A percentile compares a stretch with the other conserved stretches of the same genome.
These are phyloP conservation scores for Cystobasidium slooffiae DNA, from an alignment of 1,284 basidiomycete genomes.

Conservation along the genomic window DNA sequence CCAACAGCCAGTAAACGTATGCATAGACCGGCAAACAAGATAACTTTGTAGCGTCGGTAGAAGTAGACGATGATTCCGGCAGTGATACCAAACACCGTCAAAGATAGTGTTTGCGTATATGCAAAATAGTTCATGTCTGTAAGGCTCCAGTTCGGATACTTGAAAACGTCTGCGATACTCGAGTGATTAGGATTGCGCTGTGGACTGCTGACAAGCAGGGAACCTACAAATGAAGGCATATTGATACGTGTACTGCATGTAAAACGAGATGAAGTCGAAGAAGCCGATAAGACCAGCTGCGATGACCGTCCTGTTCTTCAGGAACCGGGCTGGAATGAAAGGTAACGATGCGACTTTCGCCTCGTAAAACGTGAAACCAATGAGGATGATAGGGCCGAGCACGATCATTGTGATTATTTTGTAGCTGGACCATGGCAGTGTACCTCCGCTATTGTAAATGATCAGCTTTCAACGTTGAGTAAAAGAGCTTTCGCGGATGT, in stretches of 20 bases:
- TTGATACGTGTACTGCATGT: constrained; percentile 55
- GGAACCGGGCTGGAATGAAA: constrained; percentile 58
- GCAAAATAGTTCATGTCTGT: constrained; percentile 48
- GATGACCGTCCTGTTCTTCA: constrained; percentile 55
- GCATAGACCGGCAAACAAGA: constrained; percentile 69
- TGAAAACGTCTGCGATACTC: constrained; percentile 11
- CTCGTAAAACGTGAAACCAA: constrained; percentile 60
- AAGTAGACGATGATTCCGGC: constrained; percentile 66
- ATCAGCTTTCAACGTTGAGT: no score
- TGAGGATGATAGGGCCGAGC: constrained; percentile 58
- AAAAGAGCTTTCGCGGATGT: no score
- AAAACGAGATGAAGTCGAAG: constrained; percentile 58
- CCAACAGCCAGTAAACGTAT: constrained; percentile 57
- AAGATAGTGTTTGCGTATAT: constrained; percentile 62
- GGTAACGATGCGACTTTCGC: constrained; percentile 58
- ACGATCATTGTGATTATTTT: constrained; percentile 57
- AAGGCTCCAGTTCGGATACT: constrained; percentile 45
- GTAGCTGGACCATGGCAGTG: constrained; percentile 40
- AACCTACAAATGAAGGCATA: constrained; percentile 46
- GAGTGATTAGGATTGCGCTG: background rate
- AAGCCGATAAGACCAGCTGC: constrained; percentile 55
- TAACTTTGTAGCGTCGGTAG: constrained; percentile 66
- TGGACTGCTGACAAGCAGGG: background rate
- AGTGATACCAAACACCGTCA: constrained; percentile 66
- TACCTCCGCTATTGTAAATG: constrained; percentile 49